A percentile compares a stretch with the other conserved stretches of the same genome.
Evolutionary conservation across 768 basidiomycete species (phyloP).

Genomic region (Trametes sanguinea): DNA sequence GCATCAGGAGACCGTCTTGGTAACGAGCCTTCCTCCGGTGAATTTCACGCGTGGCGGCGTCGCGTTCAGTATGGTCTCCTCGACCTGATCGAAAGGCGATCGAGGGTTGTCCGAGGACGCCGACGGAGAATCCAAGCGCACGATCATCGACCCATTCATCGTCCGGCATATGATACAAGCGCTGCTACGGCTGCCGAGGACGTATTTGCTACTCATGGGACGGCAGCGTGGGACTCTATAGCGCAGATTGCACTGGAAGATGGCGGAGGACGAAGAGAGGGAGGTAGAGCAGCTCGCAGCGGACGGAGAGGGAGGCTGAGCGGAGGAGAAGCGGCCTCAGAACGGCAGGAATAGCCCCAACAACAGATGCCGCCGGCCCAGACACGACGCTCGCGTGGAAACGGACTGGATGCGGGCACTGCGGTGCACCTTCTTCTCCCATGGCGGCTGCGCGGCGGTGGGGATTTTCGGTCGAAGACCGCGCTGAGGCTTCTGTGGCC

Average conservation of each 20-base stretch:
- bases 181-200: not conserved
- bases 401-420: not conserved
- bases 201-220: no score
- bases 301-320: not conserved
- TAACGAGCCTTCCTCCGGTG: not conserved
- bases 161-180: not conserved
- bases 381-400: constrained; percentile 8
- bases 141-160: no score
- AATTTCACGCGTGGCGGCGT: not conserved
- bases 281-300: not conserved
- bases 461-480: constrained; percentile 3
- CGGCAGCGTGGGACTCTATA: no score
- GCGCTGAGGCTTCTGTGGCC: not conserved
- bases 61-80: not conserved
- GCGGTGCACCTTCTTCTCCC: constrained; percentile 7
- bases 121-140: not conserved
- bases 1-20: not conserved
- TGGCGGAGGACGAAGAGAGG: not conserved
- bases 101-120: not conserved
- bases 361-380: constrained; percentile 15
- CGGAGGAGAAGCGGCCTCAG: constrained; percentile 9
- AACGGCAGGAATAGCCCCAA: constrained; percentile 5
- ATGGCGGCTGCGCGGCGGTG: not conserved
- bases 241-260: no score
- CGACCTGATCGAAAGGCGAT: not conserved